Evolutionary conservation across 2,329 filamentous ascomycete species (phyloP).

Genomic region (Drechslerella dactyloides): DNA sequence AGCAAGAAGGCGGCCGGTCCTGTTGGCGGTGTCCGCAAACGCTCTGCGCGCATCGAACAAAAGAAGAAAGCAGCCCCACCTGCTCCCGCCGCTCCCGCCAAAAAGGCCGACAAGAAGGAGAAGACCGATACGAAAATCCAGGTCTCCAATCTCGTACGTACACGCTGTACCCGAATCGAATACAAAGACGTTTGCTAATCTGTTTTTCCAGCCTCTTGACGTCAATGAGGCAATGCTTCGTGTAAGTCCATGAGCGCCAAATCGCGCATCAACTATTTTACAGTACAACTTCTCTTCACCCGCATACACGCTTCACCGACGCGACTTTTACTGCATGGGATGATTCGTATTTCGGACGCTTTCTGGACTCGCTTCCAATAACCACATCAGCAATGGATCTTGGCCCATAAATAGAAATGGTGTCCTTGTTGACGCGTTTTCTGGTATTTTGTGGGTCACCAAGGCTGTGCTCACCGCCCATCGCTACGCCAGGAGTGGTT

Average conservation of each 20-base stretch:
- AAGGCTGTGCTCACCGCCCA: conserved; percentile 7
- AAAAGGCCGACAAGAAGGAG: conserved; percentile 67
- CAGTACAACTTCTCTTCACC: conserved; percentile 33
- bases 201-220: conserved; percentile 77
- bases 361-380: conserved; percentile 3
- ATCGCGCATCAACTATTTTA: conserved; percentile 44
- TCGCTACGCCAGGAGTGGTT: neutral
- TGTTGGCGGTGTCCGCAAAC: conserved; percentile 68
- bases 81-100: conserved; percentile 66
- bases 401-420: conserved; percentile 8
- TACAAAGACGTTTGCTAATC: conserved; percentile 61
- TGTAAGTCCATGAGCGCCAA: conserved; percentile 77
- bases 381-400: neutral
- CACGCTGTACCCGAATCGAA: conserved; percentile 46
- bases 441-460: neutral
- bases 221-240: conserved; percentile 97
- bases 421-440: conserved; percentile 33
- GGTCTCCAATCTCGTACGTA: conserved; percentile 94
- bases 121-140: conserved; percentile 91
- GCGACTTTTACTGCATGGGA: conserved; percentile 43
- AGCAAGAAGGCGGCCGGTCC: conserved; percentile 63
- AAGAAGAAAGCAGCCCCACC: conserved; percentile 54
- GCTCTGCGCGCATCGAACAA: conserved; percentile 54
- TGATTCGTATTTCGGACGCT: conserved; percentile 32
- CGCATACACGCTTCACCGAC: conserved; percentile 32